Conservation (phyloP, 2,329 filamentous ascomycete genomes). For the Gaeumannomyces tritici region DNA sequence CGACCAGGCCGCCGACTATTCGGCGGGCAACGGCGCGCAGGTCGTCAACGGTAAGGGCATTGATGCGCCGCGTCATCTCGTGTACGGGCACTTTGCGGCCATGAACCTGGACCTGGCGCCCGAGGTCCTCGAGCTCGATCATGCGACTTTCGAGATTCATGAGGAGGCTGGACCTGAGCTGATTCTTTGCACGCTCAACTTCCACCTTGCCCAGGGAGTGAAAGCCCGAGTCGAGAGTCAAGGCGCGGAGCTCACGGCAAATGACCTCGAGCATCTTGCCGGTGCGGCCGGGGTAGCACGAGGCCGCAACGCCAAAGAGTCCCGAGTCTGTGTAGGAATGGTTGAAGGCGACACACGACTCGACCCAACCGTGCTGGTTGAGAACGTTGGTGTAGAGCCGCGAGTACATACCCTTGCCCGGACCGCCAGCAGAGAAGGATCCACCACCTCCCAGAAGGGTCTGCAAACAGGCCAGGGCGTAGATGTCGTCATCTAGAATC, state of each 20-base stretch:
- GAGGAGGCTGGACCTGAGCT: slow-evolving; percentile 76
- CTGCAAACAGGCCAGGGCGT: slow-evolving; percentile 89
- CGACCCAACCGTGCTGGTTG: slow-evolving; percentile 96
- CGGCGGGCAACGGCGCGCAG: slow-evolving; percentile 69
- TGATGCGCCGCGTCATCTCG: slow-evolving; percentile 88
- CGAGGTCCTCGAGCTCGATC: slow-evolving; percentile 95
- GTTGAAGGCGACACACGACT: slow-evolving; percentile 93
- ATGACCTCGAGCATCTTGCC: slow-evolving; percentile 87
- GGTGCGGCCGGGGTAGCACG: slow-evolving; percentile 71
- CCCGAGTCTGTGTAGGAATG: slow-evolving; percentile 95
- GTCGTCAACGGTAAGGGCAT: slow-evolving; percentile 69
- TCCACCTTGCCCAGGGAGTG: slow-evolving; percentile 63
- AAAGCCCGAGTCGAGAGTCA: slow-evolving; percentile 69
- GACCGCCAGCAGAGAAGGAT: slow-evolving; percentile 92
- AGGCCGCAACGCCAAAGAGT: slow-evolving; percentile 85
- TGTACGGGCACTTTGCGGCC: slow-evolving; percentile 82
- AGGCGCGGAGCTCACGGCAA: slow-evolving; percentile 75
- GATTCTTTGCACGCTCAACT: slow-evolving; percentile 92
- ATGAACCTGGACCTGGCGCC: slow-evolving; percentile 93
- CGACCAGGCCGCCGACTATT: slow-evolving; percentile 68
- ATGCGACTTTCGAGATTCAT: slow-evolving; percentile 98
- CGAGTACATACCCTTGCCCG: slow-evolving; percentile 98
- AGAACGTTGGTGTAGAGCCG: slow-evolving; percentile 95
- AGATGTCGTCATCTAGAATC: slow-evolving; percentile 86
- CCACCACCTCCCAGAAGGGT: slow-evolving; percentile 92